Base-by-base conservation (phyloP, 352 stramenopile genomes). In the Halophytophthora polymorphica region DNA sequence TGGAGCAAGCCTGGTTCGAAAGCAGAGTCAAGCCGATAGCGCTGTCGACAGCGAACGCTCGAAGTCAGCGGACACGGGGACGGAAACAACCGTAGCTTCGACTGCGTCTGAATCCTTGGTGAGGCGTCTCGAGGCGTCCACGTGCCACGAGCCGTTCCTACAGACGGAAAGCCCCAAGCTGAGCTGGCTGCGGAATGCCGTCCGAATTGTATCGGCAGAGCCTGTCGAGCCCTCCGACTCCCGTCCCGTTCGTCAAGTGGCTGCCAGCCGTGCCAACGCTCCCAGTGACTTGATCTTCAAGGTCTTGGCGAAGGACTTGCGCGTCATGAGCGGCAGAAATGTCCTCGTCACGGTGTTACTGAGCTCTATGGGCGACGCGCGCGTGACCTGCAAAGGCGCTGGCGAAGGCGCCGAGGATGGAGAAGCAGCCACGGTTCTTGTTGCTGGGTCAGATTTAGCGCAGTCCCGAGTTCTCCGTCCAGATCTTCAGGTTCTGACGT, bases 221-320 rank as follows among this genome's bases (percentile, higher is more conserved):
- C 25, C 41, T 45, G 19, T 10, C 6, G 18, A 50, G 3, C n/a
- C 38, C 2, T 40, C 35, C 13, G 34, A 11, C 45, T 13, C 34
- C 14, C 17, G 28, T 11, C 14, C 10, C 22, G 7, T 38, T 5
- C 0, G 23, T n/a, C 50, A 25, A 2, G 37, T 45, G 37, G 18
- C 17, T 5, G 21, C 7, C 15, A 14, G 1, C 33, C 18, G 51
- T 15, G 17, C 13, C 22, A 14, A 4, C 18, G 59, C 51, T 17
- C 15, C 44, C 1, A 41, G 51, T 42, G 18, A 50, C 14, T 2
- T 64, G 3, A 54, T 71, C 18, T 81, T 77, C 35, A 84, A 83
- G 56, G 36, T 69, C 7, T 37, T 86, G n/a, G 73, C 57, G 52
- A 81, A 69, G 34, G 61, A 81, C 25, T 39, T 66, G 19, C 64